Percentiles rank a stretch among this genome's conserved stretches.
These are phyloP conservation scores for Ormosia semicastrata DNA, from an alignment of 306 rosid species.

Conservation along the genomic window DNA sequence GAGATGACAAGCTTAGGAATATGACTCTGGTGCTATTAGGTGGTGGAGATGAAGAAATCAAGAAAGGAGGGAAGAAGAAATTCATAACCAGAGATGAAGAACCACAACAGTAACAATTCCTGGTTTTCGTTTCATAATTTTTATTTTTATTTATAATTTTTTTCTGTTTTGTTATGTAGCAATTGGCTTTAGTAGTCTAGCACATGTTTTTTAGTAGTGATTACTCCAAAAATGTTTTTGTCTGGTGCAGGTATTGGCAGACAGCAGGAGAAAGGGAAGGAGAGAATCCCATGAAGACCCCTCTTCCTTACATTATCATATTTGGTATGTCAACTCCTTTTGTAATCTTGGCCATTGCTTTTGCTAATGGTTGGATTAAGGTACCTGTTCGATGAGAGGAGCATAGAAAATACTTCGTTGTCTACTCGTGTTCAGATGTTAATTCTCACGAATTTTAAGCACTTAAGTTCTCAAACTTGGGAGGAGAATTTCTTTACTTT, in stretches of 20 bases:
- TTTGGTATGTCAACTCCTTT: slow-evolving; percentile 99
- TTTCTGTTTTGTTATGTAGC: neutral
- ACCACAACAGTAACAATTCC: slow-evolving; percentile 72
- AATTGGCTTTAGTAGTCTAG: neutral
- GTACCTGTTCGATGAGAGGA: slow-evolving; percentile 68
- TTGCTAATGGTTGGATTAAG: slow-evolving; percentile 97
- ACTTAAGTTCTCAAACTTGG: neutral
- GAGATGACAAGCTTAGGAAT: slow-evolving; percentile 1
- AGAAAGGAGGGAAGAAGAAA: slow-evolving; percentile 72
- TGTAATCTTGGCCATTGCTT: slow-evolving; percentile 96
- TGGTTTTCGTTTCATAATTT: neutral
- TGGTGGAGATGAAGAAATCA: slow-evolving; percentile 67
- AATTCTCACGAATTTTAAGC: slow-evolving; percentile 8
- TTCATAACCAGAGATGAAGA: slow-evolving; percentile 93
- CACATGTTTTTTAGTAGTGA: neutral
- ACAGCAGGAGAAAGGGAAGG: slow-evolving; percentile 97
- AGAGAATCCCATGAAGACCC: slow-evolving; percentile 96
- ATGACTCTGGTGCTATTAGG: slow-evolving; percentile 43
- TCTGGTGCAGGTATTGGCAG: slow-evolving; percentile 80
- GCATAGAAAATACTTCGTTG: slow-evolving; percentile 26
- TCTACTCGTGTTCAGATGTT: slow-evolving; percentile 2
- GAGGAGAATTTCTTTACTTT: slow-evolving; percentile 19
- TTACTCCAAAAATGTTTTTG: neutral
- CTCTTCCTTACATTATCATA: slow-evolving; percentile 90
- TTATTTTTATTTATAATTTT: too few species aligned